Percentiles rank a stretch among this genome's conserved stretches.
Evolutionary conservation across 1,284 basidiomycete genomes (phyloP).

Genomic region (Ganoderma multipileum): DNA sequence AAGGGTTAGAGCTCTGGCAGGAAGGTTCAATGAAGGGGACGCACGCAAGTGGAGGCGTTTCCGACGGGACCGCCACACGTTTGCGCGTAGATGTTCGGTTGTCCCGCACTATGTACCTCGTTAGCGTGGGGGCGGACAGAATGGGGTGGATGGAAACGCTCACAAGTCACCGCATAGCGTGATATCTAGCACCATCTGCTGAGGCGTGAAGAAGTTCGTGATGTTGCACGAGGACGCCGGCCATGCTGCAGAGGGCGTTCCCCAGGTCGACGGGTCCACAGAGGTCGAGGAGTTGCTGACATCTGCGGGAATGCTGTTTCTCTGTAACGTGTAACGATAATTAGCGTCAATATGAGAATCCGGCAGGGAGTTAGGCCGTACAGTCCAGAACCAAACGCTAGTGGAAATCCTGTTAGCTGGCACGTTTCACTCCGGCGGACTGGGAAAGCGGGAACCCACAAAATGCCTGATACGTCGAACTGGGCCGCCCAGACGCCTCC

Average conservation of each 20-base stretch:
- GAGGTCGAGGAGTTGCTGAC: constrained; percentile 35
- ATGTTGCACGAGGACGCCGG: constrained; percentile 53
- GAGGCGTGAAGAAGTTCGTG: constrained; percentile 57
- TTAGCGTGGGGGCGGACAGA: background rate
- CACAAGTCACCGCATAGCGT: constrained; percentile 61
- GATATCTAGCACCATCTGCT: constrained; percentile 62
- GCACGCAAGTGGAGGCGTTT: background rate
- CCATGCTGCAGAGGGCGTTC: constrained; percentile 64
- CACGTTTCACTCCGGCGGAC: background rate
- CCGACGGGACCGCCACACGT: constrained; percentile 43
- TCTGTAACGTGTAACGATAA: background rate
- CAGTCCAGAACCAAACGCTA: constrained; percentile 74
- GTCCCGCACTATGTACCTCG: constrained; percentile 52
- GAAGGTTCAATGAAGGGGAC: background rate
- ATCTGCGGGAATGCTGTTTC: constrained; percentile 37
- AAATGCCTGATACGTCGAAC: constrained; percentile 58
- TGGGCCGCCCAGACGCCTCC: constrained; percentile 72
- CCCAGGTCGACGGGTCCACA: constrained; percentile 62
- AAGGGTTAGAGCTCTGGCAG: background rate
- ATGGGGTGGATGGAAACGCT: background rate
- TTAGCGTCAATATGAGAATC: constrained; percentile 38
- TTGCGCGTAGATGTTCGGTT: constrained; percentile 45
- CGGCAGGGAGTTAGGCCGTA: constrained; percentile 37
- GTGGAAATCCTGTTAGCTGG: constrained; percentile 2
- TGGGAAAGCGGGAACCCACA: constrained; percentile 30